Conservation (phyloP, 2,329 filamentous ascomycete genomes). For the Colletotrichum kahawae region DNA sequence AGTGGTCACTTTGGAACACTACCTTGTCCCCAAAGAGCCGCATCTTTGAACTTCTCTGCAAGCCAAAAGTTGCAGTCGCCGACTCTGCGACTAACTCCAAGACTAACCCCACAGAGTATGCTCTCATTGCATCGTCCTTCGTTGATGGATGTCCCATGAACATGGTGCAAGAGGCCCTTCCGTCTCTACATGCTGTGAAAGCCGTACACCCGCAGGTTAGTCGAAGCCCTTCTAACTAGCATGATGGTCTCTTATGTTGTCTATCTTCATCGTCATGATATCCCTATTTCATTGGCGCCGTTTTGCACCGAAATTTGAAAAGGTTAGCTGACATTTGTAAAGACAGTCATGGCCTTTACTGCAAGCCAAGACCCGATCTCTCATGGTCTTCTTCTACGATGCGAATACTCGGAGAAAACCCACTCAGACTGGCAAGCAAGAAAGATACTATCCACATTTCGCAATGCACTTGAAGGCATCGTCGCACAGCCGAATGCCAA, state of each 20-base stretch:
- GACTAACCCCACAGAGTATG: background rate
- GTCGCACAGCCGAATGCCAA: background rate
- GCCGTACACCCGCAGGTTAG: background rate
- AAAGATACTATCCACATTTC: background rate
- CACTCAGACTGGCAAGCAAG: conserved; percentile 1
- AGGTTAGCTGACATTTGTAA: background rate
- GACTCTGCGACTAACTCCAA: background rate
- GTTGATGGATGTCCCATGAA: background rate
- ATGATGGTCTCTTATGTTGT: background rate
- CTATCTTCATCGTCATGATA: background rate
- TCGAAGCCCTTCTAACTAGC: background rate
- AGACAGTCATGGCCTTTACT: background rate
- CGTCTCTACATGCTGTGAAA: background rate
- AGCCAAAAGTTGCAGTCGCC: background rate
- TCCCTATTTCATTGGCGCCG: background rate
- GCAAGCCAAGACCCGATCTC: background rate
- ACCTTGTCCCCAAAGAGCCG: background rate
- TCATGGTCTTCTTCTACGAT: background rate
- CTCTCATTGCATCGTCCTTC: background rate
- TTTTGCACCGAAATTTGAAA: background rate
- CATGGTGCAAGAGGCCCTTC: background rate
- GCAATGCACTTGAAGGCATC: background rate
- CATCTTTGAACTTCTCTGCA: background rate
- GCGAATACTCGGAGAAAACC: background rate
- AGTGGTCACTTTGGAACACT: background rate